Conservation (phyloP, 1,284 basidiomycete species). For the Coriolopsis trogii region DNA sequence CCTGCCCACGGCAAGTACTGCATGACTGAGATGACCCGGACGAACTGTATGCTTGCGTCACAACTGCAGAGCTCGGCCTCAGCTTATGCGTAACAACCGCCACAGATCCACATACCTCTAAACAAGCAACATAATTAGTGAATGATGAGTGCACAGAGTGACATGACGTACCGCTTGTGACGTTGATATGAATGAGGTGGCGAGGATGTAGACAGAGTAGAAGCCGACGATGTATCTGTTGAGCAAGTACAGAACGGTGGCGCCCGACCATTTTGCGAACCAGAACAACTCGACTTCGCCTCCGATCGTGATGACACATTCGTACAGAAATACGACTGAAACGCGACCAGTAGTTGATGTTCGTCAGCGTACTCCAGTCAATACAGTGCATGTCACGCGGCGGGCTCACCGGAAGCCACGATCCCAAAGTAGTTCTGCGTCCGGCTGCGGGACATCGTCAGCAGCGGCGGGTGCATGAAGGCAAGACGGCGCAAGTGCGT, state of each 20-base stretch:
- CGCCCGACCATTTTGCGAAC: background rate
- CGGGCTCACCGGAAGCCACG: background rate
- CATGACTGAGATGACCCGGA: background rate
- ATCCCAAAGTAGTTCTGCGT: background rate
- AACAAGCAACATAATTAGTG: background rate
- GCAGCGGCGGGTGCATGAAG: too few relatives aligned
- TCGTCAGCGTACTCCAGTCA: background rate
- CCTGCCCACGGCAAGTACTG: background rate
- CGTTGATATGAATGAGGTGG: background rate
- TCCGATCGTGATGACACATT: constrained; percentile 1
- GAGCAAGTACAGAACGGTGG: background rate
- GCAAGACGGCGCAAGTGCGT: background rate
- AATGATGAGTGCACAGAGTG: background rate
- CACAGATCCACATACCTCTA: background rate
- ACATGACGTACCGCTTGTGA: background rate
- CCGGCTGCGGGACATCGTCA: background rate
- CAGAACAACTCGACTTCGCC: constrained; percentile 1
- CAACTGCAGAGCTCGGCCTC: background rate
- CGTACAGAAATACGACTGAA: background rate
- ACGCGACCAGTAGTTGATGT: background rate
- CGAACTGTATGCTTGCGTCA: background rate
- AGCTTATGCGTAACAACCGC: background rate
- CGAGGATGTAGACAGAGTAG: background rate
- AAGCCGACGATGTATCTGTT: constrained; percentile 2
- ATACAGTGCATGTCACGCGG: background rate